Base-by-base conservation (phyloP, 495 filamentous ascomycete species). In the Daldinia caldariorum region DNA sequence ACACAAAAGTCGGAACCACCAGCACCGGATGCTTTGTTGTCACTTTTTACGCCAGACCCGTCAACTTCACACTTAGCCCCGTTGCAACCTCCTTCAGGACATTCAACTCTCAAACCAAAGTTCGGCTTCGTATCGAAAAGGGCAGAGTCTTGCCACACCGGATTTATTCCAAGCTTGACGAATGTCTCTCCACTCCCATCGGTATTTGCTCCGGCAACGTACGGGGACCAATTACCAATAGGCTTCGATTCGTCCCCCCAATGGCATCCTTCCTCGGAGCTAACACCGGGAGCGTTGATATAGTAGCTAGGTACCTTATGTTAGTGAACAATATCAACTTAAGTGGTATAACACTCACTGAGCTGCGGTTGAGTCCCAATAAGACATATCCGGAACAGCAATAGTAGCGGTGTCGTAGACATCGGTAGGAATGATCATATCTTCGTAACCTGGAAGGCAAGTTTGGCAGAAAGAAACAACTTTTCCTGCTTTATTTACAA, bases 371-470 rank as follows among this genome's bases (percentile, higher is more conserved):
- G 76, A 71, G 64, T 82, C 87, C 91, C 91, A 95, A 77, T 94
- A 94, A 60, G 79, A 82, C 26, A 82, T 77, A 50, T 85, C 90
- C 3, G 92, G 92, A 49, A 94, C 91, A 58, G 92, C 91, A 39
- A 95, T 79, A 41, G 84, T 86, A 8, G 80, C 78, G n/a, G 70
- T 73, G 58, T 73, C 74, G 13, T 79, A 67, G 37, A 94, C 88
- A 70, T 88, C 75, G 32, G 90, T 94, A 12, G 91, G 91, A 75
- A 94, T 95, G 67, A 94, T 81, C 92, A 95, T 95, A 59, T 90
- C 89, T 80, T 95, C 92, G 75, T 93, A 92, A n/a, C 92, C 92
- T 12, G 92, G 92, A 58, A 94, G 78, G 39, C 93, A 91, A 3
- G 92, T 95, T 75, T 95, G 92, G 74, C 92, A 95, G 77, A 94